Percentiles rank a stretch among this genome's conserved stretches.
These are phyloP conservation scores for Russula ochroleuca DNA, from an alignment of 768 basidiomycete species.

Conservation along the genomic window DNA sequence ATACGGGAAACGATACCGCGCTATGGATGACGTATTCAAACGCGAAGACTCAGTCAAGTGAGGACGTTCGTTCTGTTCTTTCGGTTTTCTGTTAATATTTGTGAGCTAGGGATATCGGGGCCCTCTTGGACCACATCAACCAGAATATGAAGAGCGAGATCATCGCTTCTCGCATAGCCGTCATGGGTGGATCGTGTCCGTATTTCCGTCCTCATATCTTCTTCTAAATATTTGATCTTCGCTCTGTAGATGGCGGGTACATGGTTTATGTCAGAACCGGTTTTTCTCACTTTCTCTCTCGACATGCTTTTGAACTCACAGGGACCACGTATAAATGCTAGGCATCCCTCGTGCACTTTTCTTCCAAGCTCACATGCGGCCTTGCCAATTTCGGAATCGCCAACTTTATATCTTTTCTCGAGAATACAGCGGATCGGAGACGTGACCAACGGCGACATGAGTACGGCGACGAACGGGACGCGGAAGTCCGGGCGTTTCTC, in stretches of 20 bases:
- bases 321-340: constrained; percentile 9
- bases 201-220: neutral
- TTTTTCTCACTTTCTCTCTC: neutral
- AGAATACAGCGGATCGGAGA: constrained; percentile 39
- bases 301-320: neutral
- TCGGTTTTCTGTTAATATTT: neutral
- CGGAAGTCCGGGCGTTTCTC: constrained; percentile 38
- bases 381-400: constrained; percentile 41
- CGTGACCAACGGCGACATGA: constrained; percentile 38
- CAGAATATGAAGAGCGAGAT: constrained; percentile 35
- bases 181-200: constrained; percentile 42
- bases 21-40: constrained; percentile 41
- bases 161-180: constrained; percentile 38
- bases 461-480: constrained; percentile 42
- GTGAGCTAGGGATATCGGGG: constrained; percentile 37
- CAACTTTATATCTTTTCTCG: constrained; percentile 42
- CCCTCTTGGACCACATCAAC: constrained; percentile 38
- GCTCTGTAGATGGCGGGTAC: constrained; percentile 18
- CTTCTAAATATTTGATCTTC: neutral
- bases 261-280: constrained; percentile 20
- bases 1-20: constrained; percentile 41
- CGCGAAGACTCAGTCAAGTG: constrained; percentile 44
- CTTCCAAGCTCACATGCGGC: constrained; percentile 40
- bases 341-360: constrained; percentile 42
- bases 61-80: neutral